phyloP scores from a whole-genome alignment of 2,329 filamentous ascomycete genomes.

The Corynespora cassiicola region DNA sequence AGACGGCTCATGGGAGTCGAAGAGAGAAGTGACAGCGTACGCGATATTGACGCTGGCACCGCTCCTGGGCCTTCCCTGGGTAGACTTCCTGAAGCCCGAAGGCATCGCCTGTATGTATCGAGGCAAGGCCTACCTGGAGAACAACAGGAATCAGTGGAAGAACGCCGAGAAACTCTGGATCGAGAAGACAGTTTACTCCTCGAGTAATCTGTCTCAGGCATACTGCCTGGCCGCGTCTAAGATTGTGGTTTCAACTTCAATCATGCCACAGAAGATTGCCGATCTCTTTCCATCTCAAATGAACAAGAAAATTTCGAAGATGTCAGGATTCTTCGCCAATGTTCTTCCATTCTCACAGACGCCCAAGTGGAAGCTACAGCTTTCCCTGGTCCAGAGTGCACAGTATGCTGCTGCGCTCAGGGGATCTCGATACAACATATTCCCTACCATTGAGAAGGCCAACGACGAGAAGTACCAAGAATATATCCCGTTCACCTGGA shows the following conservation, averaged over 20 bases:
- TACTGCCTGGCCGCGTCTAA: slow-evolving; percentile 39
- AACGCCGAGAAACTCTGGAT: slow-evolving; percentile 15
- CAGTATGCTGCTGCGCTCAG: slow-evolving; percentile 8
- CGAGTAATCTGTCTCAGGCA: slow-evolving; percentile 23
- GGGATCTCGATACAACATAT: slow-evolving; percentile 13
- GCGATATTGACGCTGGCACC: slow-evolving; percentile 14
- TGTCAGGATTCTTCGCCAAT: slow-evolving; percentile 12
- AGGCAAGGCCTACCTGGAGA: slow-evolving; percentile 16
- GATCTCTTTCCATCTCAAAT: slow-evolving; percentile 10
- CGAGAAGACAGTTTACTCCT: slow-evolving; percentile 17
- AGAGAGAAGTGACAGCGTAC: slow-evolving; percentile 18
- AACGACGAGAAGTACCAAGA: slow-evolving; percentile 31
- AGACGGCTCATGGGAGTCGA: slow-evolving; percentile 19
- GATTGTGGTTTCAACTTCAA: slow-evolving; percentile 7
- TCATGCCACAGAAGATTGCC: slow-evolving; percentile 8
- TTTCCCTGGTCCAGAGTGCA: slow-evolving; percentile 12
- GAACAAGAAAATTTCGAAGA: slow-evolving; percentile 14
- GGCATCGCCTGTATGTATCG: slow-evolving; percentile 15
- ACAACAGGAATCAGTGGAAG: slow-evolving; percentile 10
- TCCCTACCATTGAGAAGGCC: slow-evolving; percentile 13
- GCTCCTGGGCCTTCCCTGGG: slow-evolving; percentile 25
- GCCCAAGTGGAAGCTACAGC: slow-evolving; percentile 16
- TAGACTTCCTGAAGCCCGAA: slow-evolving; percentile 19
- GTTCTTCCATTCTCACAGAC: slow-evolving; percentile 7
- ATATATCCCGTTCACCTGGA: slow-evolving; percentile 33